Percentiles rank a stretch among this genome's conserved stretches.
Evolutionary conservation across 257 asterid genomes (phyloP).

Genomic region (Rauvolfia tetraphylla): DNA sequence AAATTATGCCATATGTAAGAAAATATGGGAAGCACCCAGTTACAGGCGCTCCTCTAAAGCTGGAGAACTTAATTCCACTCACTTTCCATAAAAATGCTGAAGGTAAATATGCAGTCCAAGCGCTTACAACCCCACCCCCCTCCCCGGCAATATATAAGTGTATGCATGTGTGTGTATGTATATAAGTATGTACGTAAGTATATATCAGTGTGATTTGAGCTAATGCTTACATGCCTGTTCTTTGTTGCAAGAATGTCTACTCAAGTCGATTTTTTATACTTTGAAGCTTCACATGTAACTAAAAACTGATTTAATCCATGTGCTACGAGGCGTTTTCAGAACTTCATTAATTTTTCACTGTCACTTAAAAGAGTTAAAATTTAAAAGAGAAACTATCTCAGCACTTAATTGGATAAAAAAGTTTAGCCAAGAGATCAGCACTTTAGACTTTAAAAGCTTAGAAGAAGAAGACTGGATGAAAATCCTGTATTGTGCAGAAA

Average conservation of each 20-base stretch:
- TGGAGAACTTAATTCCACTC: constrained; percentile 71
- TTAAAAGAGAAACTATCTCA: not conserved
- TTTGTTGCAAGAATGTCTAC: too few relatives aligned
- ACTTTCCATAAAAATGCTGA: constrained; percentile 83
- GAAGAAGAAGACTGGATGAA: not conserved
- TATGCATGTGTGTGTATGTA: too few relatives aligned
- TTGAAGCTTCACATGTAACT: not conserved
- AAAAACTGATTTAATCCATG: not conserved
- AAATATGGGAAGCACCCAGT: constrained; percentile 95
- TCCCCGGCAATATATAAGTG: too few relatives aligned
- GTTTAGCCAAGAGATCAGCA: not conserved
- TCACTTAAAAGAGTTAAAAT: not conserved
- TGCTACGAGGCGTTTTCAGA: not conserved
- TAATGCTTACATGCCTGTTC: not conserved
- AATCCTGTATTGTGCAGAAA: not conserved
- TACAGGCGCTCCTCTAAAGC: constrained; percentile 77
- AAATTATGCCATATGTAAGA: constrained; percentile 70
- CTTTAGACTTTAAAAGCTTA: not conserved
- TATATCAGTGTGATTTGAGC: not conserved
- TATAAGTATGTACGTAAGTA: too few relatives aligned
- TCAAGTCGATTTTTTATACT: not conserved
- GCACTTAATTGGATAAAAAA: not conserved
- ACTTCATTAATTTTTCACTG: not conserved
- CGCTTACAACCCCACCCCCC: too few relatives aligned
- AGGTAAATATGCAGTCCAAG: constrained; percentile 35